Base-by-base conservation (phyloP, 116 monocot species). In the Cymodocea nodosa region DNA sequence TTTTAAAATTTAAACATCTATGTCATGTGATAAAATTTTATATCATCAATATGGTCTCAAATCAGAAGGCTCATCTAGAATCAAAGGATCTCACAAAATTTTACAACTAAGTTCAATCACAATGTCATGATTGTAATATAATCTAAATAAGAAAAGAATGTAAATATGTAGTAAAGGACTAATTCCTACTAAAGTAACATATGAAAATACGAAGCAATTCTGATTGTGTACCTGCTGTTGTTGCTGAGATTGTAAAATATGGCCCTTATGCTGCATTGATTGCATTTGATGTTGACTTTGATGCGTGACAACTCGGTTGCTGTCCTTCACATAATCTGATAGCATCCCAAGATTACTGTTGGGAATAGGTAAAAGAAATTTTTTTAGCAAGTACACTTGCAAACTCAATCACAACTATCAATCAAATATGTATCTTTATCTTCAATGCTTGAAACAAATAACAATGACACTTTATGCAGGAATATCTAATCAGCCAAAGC, bases 311-410 rank as follows among this genome's bases (percentile, higher is more conserved):
- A 62, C 73, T 66, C 75, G 82, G 52, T 63, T 86, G 39, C 70
- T 68, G 60, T 73, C 75, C 70, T 92, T 99, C 11, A 77, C 69
- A 58, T 81, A 74, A 61, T 99, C 92, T 52, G 77, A 69, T 57
- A 99, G 76, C 6, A 25, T 62, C 17, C 71, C 84, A 79, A 89
- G 54, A 70, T 84, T 86, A 68, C 99, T 86, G 79, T 51, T 58
- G 61, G 71, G 12, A 44, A 44, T 10, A 44, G 5, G 12, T 44
- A 10, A 44, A 10, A 10, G 44, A 44, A 44, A 44, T 6, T 8
- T 44, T 30, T 5, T 44, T 44, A 44, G 44, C 20, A 23, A 23
- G 19, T 57, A 23, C 57, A 15, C 23, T 57, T 22, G 23, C 24
- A 25, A 13, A 11, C 12, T 23, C 12, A 13, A 5, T 22, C 8